phyloP scores from a whole-genome alignment of 306 rosid genomes.

The Vachellia pachyceras region DNA sequence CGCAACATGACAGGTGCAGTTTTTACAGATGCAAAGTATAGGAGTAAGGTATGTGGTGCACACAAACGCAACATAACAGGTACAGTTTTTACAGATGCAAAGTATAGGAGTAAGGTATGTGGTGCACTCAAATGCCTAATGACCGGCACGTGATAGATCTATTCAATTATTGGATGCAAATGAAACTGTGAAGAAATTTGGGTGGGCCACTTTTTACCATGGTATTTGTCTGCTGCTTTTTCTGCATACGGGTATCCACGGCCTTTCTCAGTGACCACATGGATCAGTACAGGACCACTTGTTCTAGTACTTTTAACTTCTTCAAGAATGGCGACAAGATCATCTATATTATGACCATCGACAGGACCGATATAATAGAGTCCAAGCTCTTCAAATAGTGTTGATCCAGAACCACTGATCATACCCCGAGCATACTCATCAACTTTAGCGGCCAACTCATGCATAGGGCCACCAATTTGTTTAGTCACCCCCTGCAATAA shows the following conservation, averaged over 20 bases:
- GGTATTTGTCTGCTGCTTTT: constrained; percentile 89
- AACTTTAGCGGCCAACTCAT: constrained; percentile 96
- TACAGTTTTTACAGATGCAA: constrained; percentile 3
- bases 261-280: constrained; percentile 92
- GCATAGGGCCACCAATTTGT: constrained; percentile 92
- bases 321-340: constrained; percentile 78
- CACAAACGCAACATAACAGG: constrained; percentile 1
- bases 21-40: neutral
- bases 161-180: constrained; percentile 6
- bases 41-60: neutral
- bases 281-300: constrained; percentile 93
- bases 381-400: constrained; percentile 97
- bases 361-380: constrained; percentile 98
- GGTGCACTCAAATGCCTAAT: constrained; percentile 3
- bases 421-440: constrained; percentile 99
- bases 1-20: neutral
- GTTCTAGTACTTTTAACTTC: constrained; percentile 89
- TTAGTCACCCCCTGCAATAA: constrained; percentile 85
- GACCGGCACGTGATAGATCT: constrained; percentile 7
- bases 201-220: constrained; percentile 59
- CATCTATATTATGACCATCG: constrained; percentile 96
- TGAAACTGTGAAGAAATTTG: constrained; percentile 7
- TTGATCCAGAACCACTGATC: constrained; percentile 93
- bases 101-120: neutral
- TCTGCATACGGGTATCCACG: constrained; percentile 98